phyloP scores from a whole-genome alignment of 345 rosid species.

The Bretschneidera sinensis region DNA sequence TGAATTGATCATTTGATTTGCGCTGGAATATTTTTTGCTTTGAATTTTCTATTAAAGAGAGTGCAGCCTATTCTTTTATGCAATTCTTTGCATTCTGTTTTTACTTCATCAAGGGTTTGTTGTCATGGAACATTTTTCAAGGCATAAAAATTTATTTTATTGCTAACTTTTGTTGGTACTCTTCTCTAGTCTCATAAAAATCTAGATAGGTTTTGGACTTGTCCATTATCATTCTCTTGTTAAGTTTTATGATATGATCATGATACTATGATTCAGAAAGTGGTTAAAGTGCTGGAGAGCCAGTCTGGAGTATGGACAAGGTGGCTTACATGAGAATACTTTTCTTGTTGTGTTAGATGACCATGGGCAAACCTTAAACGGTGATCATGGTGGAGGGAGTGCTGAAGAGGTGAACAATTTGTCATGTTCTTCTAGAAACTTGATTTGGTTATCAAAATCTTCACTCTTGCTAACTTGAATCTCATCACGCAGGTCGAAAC shows the following conservation, averaged over 20 bases:
- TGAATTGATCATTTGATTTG: too few relatives aligned
- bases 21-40: too few relatives aligned
- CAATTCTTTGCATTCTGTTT: neutral
- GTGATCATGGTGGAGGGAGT: slow-evolving; percentile 99
- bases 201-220: neutral
- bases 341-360: slow-evolving; percentile 92
- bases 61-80: neutral
- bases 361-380: slow-evolving; percentile 94
- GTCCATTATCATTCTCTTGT: neutral
- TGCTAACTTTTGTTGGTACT: slow-evolving; percentile 2
- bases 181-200: slow-evolving; percentile 5
- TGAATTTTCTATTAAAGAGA: too few relatives aligned
- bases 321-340: slow-evolving; percentile 80
- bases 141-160: slow-evolving; percentile 2
- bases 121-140: slow-evolving; percentile 9
- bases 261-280: slow-evolving; percentile 41
- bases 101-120: slow-evolving; percentile 4
- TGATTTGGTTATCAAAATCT: slow-evolving; percentile 11
- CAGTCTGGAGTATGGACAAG: slow-evolving; percentile 73
- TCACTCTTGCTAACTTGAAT: slow-evolving; percentile 19
- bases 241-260: slow-evolving; percentile 4
- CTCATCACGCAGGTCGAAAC: slow-evolving; percentile 73
- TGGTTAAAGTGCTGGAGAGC: slow-evolving; percentile 49
- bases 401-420: slow-evolving; percentile 66
- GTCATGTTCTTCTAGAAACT: slow-evolving; percentile 15